Base-by-base conservation (phyloP, 1,139 yeast genomes). In the Pichia sp. region DNA sequence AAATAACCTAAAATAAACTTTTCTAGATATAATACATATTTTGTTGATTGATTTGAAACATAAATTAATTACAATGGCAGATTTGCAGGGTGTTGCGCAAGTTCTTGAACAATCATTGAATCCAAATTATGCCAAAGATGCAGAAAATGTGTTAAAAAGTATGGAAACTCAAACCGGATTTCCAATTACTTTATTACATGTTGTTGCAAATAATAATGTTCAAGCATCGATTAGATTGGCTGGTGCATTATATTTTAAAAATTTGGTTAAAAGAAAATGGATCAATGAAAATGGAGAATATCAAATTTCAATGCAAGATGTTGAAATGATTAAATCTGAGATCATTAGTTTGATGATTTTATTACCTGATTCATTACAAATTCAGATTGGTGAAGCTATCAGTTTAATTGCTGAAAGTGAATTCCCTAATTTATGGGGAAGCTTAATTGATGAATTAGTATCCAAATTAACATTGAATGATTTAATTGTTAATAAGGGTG, bases 401-500 rank as follows among this genome's bases (percentile, higher is more conserved):
- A 82, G 96, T 28, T 73, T 87, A 48, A 92, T 94, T 62, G 98
- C 99, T 3, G 97, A 90, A 63, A 82, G 89, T 52, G 99, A 94
- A 64, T 94, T 94, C 69, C 98, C 98, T 1, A 84, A 84, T 44
- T 73, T 81, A 49, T 94, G 99, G 99, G 78, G 80, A 3, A 75
- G 77, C 48, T 74, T 94, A 53, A 75, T 94, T 36, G 92, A 89
- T 55, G 84, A 82, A 51, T 73, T 94, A 53, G 87, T 89, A 0
- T 62, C 73, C 1, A 82, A 82, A 61, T 72, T 94, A 43, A 71
- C 77, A 7, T 68, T 74, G 7, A 77, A 74, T 25, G 90, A 89
- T 63, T 81, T 87, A 72, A 74, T 76, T 25, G 77, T 81, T 49
- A 89, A 89, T 64, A 86, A 83, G 58, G 96, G 97, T 46, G 92